phyloP scores from a whole-genome alignment of 257 asterid genomes.

The Capsicum chinense region DNA sequence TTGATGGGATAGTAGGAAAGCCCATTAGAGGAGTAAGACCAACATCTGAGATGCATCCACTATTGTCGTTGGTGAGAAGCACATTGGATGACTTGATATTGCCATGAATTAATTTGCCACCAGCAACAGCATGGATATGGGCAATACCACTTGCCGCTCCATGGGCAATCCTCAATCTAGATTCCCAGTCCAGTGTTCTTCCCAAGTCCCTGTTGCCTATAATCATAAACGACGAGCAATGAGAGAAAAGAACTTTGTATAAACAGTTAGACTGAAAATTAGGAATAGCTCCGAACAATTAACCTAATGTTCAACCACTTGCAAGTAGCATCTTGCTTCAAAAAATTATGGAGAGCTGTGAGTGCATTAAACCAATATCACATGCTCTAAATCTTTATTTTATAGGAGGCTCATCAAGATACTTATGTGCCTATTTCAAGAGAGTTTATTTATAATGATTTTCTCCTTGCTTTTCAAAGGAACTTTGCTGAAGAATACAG shows the following conservation, averaged over 20 bases:
- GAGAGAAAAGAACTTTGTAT: neutral
- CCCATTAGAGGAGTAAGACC: slow-evolving; percentile 62
- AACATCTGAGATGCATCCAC: slow-evolving; percentile 56
- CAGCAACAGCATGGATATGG: slow-evolving; percentile 54
- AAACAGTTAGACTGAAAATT: neutral
- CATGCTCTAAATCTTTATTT: neutral
- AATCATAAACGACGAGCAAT: slow-evolving; percentile 26
- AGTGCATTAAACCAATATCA: neutral
- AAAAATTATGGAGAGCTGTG: neutral
- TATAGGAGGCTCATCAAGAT: neutral
- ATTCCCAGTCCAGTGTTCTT: slow-evolving; percentile 60
- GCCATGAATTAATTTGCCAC: slow-evolving; percentile 57
- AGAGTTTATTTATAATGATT: neutral
- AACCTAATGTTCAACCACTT: neutral
- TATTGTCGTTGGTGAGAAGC: slow-evolving; percentile 47
- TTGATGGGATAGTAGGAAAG: slow-evolving; percentile 42
- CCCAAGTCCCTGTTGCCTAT: slow-evolving; percentile 60
- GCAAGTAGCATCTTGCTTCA: slow-evolving; percentile 16
- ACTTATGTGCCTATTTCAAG: neutral
- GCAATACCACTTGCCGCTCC: slow-evolving; percentile 79
- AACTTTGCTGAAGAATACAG: neutral
- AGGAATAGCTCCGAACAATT: neutral
- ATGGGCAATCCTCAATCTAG: slow-evolving; percentile 58
- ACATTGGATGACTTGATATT: slow-evolving; percentile 74
- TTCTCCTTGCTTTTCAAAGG: neutral